Evolutionary conservation across 2,329 filamentous ascomycete species (phyloP).

Genomic region (Emergomyces pasteurianus): DNA sequence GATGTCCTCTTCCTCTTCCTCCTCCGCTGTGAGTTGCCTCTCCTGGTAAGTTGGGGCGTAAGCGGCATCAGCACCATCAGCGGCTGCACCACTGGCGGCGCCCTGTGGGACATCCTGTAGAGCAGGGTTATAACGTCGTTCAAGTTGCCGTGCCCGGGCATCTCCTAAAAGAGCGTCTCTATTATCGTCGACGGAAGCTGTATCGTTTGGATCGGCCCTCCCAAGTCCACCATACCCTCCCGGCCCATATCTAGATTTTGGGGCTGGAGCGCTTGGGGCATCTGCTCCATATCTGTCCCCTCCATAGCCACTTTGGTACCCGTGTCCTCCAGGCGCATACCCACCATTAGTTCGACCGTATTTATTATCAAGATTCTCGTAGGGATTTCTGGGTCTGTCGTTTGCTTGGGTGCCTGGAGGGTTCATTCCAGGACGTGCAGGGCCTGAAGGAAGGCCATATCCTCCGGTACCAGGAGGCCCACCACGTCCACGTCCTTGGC

Average conservation of each 20-base stretch:
- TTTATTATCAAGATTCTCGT: slow-evolving; percentile 14
- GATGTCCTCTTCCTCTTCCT: slow-evolving; percentile 63
- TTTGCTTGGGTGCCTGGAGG: slow-evolving; percentile 8
- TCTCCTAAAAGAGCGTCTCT: slow-evolving; percentile 49
- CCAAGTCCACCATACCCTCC: slow-evolving; percentile 48
- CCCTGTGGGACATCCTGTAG: slow-evolving; percentile 17
- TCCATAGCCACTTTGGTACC: slow-evolving; percentile 39
- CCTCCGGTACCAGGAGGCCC: slow-evolving; percentile 24
- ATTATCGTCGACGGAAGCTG: slow-evolving; percentile 39
- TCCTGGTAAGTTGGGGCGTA: slow-evolving; percentile 44
- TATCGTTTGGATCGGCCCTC: slow-evolving; percentile 37
- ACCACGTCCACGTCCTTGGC: slow-evolving; percentile 36
- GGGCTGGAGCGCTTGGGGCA: slow-evolving; percentile 17
- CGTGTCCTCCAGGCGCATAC: slow-evolving; percentile 31
- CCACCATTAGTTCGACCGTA: slow-evolving; percentile 23
- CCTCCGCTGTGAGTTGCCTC: slow-evolving; percentile 69
- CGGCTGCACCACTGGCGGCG: slow-evolving; percentile 8
- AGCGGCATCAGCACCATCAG: slow-evolving; percentile 6
- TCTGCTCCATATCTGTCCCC: slow-evolving; percentile 40
- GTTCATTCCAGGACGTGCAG: slow-evolving; percentile 3
- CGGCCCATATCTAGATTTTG: slow-evolving; percentile 35
- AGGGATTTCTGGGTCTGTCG: slow-evolving; percentile 11
- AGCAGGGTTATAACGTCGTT: slow-evolving; percentile 27
- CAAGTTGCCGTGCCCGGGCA: slow-evolving; percentile 39
- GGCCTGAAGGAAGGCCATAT: slow-evolving; percentile 19